Base-by-base conservation (phyloP, 257 asterid species). In the Salvia rosmarinus region DNA sequence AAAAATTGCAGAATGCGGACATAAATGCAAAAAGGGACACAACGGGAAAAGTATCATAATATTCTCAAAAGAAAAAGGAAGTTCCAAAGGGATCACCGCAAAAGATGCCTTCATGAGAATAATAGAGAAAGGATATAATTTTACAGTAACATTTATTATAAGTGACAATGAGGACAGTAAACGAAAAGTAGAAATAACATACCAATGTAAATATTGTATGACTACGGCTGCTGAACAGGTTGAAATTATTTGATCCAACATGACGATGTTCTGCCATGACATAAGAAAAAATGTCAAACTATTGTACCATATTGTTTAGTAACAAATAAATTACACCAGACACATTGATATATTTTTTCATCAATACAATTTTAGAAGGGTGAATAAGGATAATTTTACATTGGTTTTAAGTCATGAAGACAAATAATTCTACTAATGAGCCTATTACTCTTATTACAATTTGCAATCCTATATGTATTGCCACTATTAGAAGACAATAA, bases 181-280 rank as follows among this genome's bases (percentile, higher is more conserved):
- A 10, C 32, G 57, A 49, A 70, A 68, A 78, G 60, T 25, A 70
- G 50, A 70, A 71, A 51, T 71, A 14, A 68, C 96, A 14, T 81
- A 95, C 99, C 98, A 95, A 77, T 21, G 99, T 90, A 74, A 95
- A 95, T 80, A 95, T 95, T 50, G 99, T 92, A 83, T 95, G 99
- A 77, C 99, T 95, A 52, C 99, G 99, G 90, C 99, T 95, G 86
- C 99, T 95, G 80, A 95, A 95, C 44, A 95, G 88, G 79, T 95
- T 95, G 75, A 91, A 95, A 82, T 95, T 95, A 79, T 95, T 95
- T 68, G 99, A 95, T 68, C 99, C 99, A 75, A 95, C 99, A 52
- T 95, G 99, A 7, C 99, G 97, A 79, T 95, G 99, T 84, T 95
- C 99, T 95, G 98, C 79, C 80, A 79, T 74, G 71, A 71, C 52